A percentile compares a stretch with the other conserved stretches of the same genome.
Evolutionary conservation across 768 basidiomycete genomes (phyloP).

Genomic region (Termitomyces titanicus): DNA sequence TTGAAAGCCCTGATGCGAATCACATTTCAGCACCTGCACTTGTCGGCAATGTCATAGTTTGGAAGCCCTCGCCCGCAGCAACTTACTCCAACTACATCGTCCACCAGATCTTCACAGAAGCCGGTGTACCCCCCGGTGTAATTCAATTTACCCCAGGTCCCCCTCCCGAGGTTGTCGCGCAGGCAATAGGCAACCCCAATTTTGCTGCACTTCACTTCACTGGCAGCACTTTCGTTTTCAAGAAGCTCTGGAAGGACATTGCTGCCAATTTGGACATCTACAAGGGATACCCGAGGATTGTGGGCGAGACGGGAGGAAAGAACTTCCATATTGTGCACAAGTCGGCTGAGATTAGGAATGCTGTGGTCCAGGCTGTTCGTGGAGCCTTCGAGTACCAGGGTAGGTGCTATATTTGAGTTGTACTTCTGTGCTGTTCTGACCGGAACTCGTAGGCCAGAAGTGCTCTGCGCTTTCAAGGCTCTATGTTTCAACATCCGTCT

Average conservation of each 20-base stretch:
- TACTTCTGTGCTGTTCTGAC: neutral
- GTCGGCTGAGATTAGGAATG: conserved; percentile 83
- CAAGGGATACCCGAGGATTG: conserved; percentile 87
- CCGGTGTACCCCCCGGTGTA: conserved; percentile 90
- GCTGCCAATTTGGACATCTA: conserved; percentile 85
- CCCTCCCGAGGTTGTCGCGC: conserved; percentile 78
- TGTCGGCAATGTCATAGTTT: conserved; percentile 91
- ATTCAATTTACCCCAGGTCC: conserved; percentile 97
- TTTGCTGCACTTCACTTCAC: conserved; percentile 97
- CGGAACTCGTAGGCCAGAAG: conserved; percentile 73
- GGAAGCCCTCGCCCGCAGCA: conserved; percentile 97
- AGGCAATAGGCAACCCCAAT: conserved; percentile 70
- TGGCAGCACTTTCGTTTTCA: conserved; percentile 92
- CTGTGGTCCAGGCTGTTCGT: conserved; percentile 85
- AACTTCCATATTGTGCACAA: conserved; percentile 95
- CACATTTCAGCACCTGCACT: conserved; percentile 71
- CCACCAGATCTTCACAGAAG: conserved; percentile 88
- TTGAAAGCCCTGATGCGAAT: conserved; percentile 4
- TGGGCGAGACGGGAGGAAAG: conserved; percentile 98
- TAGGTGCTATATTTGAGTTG: conserved; percentile 17
- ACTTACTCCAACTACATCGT: conserved; percentile 94
- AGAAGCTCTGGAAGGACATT: conserved; percentile 95
- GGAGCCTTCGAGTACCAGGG: conserved; percentile 97
- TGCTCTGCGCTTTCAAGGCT: conserved; percentile 91
- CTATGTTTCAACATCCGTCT: conserved; percentile 85